A percentile compares a stretch with the other conserved stretches of the same genome.
Conservation (phyloP, 768 basidiomycete genomes). For the Pleurotus citrinopileatus region DNA sequence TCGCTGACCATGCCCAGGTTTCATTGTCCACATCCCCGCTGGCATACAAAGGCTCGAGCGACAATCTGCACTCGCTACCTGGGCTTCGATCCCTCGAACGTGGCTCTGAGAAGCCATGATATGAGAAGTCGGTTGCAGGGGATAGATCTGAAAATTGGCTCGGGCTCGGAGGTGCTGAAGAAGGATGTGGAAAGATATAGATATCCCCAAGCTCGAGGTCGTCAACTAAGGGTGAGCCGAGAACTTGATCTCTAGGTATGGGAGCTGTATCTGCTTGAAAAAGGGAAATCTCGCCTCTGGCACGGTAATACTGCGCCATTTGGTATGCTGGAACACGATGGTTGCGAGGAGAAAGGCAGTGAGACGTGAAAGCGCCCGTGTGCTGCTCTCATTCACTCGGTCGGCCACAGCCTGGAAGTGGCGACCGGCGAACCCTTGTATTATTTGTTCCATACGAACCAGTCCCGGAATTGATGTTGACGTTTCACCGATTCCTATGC, state of each 20-base stretch:
- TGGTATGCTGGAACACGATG: not conserved
- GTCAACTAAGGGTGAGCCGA: not conserved
- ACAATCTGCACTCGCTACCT: not conserved
- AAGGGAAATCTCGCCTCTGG: slow-evolving; percentile 1
- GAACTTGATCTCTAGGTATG: no score
- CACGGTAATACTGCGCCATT: slow-evolving; percentile 10
- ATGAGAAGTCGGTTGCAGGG: slow-evolving; percentile 9
- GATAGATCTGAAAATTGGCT: slow-evolving; percentile 16
- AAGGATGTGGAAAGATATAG: slow-evolving; percentile 20
- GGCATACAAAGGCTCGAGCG: not conserved
- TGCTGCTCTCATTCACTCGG: not conserved
- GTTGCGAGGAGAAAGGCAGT: slow-evolving; percentile 4
- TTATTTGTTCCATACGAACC: not conserved
- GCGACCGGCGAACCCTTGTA: no score
- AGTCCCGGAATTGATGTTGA: not conserved
- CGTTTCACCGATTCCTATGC: slow-evolving; percentile 7
- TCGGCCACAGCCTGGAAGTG: no score
- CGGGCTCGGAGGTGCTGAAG: slow-evolving; percentile 18
- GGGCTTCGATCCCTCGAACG: slow-evolving; percentile 9
- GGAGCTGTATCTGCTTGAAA: not conserved
- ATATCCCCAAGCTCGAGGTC: slow-evolving; percentile 12
- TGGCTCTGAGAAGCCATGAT: slow-evolving; percentile 13
- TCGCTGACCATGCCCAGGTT: not conserved
- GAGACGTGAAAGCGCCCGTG: not conserved
- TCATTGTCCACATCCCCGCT: not conserved